phyloP scores from a whole-genome alignment of 176 grass and related monocot species.

The Guadua angustifolia region DNA sequence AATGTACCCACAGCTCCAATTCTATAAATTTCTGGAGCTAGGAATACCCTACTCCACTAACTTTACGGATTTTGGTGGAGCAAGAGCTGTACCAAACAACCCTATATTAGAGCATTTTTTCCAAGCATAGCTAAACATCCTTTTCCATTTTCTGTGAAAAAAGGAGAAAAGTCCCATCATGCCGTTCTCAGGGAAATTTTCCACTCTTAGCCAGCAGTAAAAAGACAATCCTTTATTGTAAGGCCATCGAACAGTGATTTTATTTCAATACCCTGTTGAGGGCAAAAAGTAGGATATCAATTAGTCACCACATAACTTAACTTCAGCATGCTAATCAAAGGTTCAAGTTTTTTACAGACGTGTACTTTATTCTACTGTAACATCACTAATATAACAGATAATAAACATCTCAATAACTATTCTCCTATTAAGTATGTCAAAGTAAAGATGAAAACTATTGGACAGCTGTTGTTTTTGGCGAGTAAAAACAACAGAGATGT shows the following conservation, averaged over 20 bases:
- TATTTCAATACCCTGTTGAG: constrained; percentile 82
- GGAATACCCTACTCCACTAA: too few relatives aligned
- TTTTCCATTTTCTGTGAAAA: constrained; percentile 85
- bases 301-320: constrained; percentile 39
- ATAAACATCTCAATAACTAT: neutral
- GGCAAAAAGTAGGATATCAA: constrained; percentile 26
- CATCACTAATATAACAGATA: neutral
- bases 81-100: too few relatives aligned
- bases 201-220: constrained; percentile 92
- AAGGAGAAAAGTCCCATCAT: constrained; percentile 98
- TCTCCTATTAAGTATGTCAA: neutral
- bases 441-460: neutral
- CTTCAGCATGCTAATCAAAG: neutral
- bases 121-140: constrained; percentile 90
- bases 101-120: constrained; percentile 76
- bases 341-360: neutral
- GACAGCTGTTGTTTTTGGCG: neutral
- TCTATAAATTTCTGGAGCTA: too few relatives aligned
- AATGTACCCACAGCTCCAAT: too few relatives aligned
- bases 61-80: too few relatives aligned
- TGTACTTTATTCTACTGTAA: neutral
- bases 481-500: constrained; percentile 21
- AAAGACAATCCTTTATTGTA: constrained; percentile 89
- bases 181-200: constrained; percentile 75
- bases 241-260: constrained; percentile 91